A percentile compares a stretch with the other conserved stretches of the same genome.
Evolutionary conservation across 306 rosid genomes (phyloP).

Genomic region (Dalbergia cochinchinensis): DNA sequence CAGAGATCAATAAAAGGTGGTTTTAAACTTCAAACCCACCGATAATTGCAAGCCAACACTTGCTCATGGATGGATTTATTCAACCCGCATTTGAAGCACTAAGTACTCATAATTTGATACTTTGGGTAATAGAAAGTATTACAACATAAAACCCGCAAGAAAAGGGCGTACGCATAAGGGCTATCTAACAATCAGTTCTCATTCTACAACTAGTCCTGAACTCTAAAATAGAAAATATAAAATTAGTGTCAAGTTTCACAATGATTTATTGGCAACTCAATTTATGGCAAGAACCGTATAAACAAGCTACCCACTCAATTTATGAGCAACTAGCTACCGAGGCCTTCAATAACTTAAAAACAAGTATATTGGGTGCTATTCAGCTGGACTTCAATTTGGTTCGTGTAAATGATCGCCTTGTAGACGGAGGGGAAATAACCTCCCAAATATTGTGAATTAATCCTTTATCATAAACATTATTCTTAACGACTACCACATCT

Average conservation of each 20-base stretch:
- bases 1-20: background rate
- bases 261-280: slow-evolving; percentile 34
- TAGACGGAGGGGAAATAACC: slow-evolving; percentile 73
- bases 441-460: slow-evolving; percentile 69
- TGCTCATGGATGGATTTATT: background rate
- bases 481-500: slow-evolving; percentile 64
- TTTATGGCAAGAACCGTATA: slow-evolving; percentile 18
- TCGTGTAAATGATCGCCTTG: slow-evolving; percentile 53
- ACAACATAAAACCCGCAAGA: slow-evolving; percentile 6
- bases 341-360: slow-evolving; percentile 30
- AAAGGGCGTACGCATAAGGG: background rate
- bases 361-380: slow-evolving; percentile 34
- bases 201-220: slow-evolving; percentile 33
- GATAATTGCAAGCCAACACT: background rate
- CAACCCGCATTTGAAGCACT: background rate
- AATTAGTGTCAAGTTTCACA: slow-evolving; percentile 8
- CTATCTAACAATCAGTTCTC: slow-evolving; percentile 35
- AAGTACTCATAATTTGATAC: background rate
- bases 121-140: slow-evolving; percentile 12
- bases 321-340: slow-evolving; percentile 43
- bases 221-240: background rate
- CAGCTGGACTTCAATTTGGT: slow-evolving; percentile 71
- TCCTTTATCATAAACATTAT: slow-evolving; percentile 79
- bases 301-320: slow-evolving; percentile 28
- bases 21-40: background rate